Evolutionary conservation across 1,139 yeast species (phyloP), one percentile per base, ranked within the genome.

Genomic region (Spathaspora sp.): DNA sequence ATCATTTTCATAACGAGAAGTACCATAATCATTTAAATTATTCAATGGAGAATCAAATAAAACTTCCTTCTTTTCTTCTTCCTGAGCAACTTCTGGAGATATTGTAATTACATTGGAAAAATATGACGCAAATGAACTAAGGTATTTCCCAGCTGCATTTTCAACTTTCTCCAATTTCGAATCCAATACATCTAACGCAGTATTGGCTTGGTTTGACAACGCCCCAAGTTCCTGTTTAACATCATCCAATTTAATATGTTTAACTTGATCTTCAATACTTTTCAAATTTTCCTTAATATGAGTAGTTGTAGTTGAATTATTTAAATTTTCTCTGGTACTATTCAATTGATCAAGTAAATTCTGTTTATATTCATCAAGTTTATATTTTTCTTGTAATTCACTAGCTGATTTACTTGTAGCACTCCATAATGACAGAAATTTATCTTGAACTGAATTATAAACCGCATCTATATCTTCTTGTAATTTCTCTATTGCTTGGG

Each of bases 121-220:
- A 54, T 85, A 78, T 4, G 81, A 72, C 3, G 90, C 79, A 48
- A 86, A 69, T 57, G 76, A 80, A 39, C 71, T 63, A 11, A 84
- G 80, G 52, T 81, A 82, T 27, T 73, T 72, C 0, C 85, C 80
- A 0, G 93, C 89, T 41, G 72, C 72, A 49, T 76, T 76, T 58
- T 85, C 95, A 8, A 87, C 80, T 46, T 72, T 71, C 55, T 85
- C 95, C 43, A 88, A 70, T 52, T 81, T 86, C 23, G 78, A 71
- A 60, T 87, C 95, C 46, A 87, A 70, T 6, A 75, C 72, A 56
- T 86, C 91, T 49, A 87, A 70, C 43, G 84, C 84, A 44, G 60
- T 57, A 54, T 75, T 82, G 7, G 91, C 87, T 51, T 75, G 78
- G 2, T 31, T 43, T 3, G 43, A 23, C 5, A 40, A 34, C 6